Conservation (phyloP, 225 moss, liverwort and hornwort species). For the Asterella californica region DNA sequence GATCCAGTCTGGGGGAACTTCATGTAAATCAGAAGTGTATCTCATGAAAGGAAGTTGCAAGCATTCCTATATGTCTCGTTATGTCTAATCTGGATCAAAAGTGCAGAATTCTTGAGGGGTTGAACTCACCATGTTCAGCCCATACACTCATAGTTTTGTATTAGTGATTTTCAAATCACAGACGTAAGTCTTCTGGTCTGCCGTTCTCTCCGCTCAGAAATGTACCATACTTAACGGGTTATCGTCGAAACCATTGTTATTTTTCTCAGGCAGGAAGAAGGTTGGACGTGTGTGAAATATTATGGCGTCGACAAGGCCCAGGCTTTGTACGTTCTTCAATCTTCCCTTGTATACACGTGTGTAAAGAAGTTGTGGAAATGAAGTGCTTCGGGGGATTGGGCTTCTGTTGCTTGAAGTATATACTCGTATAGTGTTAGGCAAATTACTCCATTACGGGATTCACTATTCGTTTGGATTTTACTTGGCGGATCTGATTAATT, state of each 20-base stretch:
- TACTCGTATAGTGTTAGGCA: background rate
- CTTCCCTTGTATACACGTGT: background rate
- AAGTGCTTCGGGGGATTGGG: no score
- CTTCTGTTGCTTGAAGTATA: no score
- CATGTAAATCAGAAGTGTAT: no score
- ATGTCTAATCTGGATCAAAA: no score
- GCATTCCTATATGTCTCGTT: no score
- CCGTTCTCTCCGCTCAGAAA: background rate
- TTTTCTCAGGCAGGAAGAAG: conserved; percentile 65
- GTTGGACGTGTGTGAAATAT: conserved; percentile 85
- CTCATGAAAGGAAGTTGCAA: no score
- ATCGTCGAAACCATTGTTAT: background rate
- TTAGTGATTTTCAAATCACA: background rate
- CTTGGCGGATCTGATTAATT: background rate
- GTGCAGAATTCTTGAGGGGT: no score
- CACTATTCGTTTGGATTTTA: background rate
- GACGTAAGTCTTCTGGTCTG: background rate
- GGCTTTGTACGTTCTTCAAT: conserved; percentile 49
- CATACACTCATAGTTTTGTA: no score
- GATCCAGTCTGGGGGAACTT: no score
- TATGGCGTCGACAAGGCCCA: conserved; percentile 53
- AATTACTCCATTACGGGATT: background rate
- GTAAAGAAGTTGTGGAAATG: no score
- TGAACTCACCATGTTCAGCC: no score
- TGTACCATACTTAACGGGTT: background rate